These are phyloP conservation scores for Aspergillus eucalypticola DNA, from an alignment of 2,329 filamentous ascomycete species.

Conservation along the genomic window DNA sequence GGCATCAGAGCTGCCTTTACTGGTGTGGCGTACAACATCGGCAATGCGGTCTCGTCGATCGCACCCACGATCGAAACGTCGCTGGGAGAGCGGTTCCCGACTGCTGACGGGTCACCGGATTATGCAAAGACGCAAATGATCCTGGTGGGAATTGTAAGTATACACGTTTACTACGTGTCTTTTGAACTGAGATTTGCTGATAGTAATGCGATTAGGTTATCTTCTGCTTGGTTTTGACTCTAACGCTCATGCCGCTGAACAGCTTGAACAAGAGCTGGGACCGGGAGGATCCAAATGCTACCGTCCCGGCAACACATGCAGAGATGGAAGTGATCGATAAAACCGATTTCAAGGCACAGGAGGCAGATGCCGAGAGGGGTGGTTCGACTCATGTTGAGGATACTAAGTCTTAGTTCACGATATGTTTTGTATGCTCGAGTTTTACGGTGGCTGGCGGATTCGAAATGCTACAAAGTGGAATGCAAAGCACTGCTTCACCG, in stretches of 20 bases:
- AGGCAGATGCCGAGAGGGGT: neutral
- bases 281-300: neutral
- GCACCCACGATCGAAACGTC: neutral
- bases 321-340: neutral
- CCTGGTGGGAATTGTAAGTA: neutral
- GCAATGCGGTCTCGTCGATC: neutral
- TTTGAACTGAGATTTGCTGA: neutral
- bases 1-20: neutral
- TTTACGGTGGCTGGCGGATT: too few species aligned
- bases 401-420: neutral
- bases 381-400: neutral
- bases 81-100: neutral
- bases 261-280: neutral
- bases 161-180: fast-evolving
- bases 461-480: too few species aligned
- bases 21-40: neutral
- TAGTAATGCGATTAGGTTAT: neutral
- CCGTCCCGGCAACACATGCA: neutral
- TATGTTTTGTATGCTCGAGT: neutral
- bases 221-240: neutral
- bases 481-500: too few species aligned
- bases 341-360: neutral
- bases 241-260: neutral
- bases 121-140: conserved; percentile 1
- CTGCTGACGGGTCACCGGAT: neutral